These are phyloP conservation scores for Condylostoma magnum DNA, from an alignment of 169 alveolate genomes.

Conservation along the genomic window DNA sequence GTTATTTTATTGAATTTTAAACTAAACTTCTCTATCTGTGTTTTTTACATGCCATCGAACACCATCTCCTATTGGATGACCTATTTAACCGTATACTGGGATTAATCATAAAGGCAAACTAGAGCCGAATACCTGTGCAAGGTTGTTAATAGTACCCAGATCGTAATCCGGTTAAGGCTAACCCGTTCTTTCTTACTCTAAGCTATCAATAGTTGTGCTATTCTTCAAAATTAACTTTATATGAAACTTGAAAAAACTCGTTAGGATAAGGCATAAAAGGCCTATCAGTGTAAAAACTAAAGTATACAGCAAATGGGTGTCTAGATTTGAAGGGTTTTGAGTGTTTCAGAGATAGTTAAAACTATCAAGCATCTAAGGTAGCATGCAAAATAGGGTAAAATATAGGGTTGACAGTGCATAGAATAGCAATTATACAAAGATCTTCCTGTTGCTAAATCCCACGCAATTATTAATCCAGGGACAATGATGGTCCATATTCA, in stretches of 20 bases:
- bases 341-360: neutral
- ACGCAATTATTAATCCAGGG: slow-evolving; percentile 85
- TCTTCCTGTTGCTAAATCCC: slow-evolving; percentile 74
- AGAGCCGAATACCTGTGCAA: slow-evolving; percentile 74
- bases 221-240: slow-evolving; percentile 39
- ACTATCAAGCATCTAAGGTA: too few relatives aligned
- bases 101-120: slow-evolving; percentile 60
- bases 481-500: slow-evolving; percentile 85
- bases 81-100: slow-evolving; percentile 72
- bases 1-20: too few relatives aligned
- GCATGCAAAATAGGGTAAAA: too few relatives aligned
- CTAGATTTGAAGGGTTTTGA: neutral
- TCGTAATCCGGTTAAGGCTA: slow-evolving; percentile 30
- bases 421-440: slow-evolving; percentile 60
- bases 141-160: slow-evolving; percentile 49
- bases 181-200: slow-evolving; percentile 45
- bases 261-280: neutral
- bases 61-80: slow-evolving; percentile 89
- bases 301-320: neutral
- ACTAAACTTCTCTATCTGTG: neutral
- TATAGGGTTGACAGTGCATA: slow-evolving; percentile 49
- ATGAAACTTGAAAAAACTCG: slow-evolving; percentile 58
- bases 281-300: neutral
- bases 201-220: slow-evolving; percentile 61
- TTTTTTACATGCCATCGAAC: slow-evolving; percentile 63